These are phyloP conservation scores for Heterobasidion irregulare DNA, from an alignment of 1,284 basidiomycete genomes.

Conservation along the genomic window DNA sequence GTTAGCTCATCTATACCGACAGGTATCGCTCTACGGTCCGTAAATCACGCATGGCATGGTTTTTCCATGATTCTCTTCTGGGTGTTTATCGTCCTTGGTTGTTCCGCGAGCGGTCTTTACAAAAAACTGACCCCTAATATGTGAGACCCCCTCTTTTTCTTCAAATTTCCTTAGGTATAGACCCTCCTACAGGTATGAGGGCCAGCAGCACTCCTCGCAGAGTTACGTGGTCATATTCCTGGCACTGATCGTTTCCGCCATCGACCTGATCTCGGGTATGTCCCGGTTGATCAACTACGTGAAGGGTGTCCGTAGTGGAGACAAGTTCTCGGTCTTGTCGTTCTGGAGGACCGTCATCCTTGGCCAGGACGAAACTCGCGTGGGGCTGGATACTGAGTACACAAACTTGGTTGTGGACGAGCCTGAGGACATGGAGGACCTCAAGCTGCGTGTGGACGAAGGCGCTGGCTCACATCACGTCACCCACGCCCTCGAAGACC, in stretches of 20 bases:
- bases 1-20: conserved; percentile 6
- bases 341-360: conserved; percentile 53
- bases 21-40: conserved; percentile 72
- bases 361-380: conserved; percentile 28
- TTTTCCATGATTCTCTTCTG: conserved; percentile 54
- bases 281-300: conserved; percentile 41
- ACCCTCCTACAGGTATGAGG: conserved; percentile 50
- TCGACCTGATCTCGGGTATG: conserved; percentile 45
- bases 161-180: background rate
- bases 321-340: conserved; percentile 33
- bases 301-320: conserved; percentile 22
- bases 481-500: conserved; percentile 20
- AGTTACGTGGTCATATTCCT: conserved; percentile 56
- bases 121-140: conserved; percentile 71
- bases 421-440: conserved; percentile 27
- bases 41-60: conserved; percentile 55
- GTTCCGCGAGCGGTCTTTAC: conserved; percentile 58
- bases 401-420: conserved; percentile 46
- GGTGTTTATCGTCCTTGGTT: conserved; percentile 43
- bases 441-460: conserved; percentile 4
- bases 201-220: conserved; percentile 51
- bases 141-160: conserved; percentile 32
- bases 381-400: conserved; percentile 30
- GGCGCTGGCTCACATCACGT: conserved; percentile 6
- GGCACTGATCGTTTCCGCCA: conserved; percentile 44